Percentiles rank a stretch among this genome's conserved stretches.
phyloP scores from a whole-genome alignment of 1,284 basidiomycete genomes.

The Puccinia hordei region DNA sequence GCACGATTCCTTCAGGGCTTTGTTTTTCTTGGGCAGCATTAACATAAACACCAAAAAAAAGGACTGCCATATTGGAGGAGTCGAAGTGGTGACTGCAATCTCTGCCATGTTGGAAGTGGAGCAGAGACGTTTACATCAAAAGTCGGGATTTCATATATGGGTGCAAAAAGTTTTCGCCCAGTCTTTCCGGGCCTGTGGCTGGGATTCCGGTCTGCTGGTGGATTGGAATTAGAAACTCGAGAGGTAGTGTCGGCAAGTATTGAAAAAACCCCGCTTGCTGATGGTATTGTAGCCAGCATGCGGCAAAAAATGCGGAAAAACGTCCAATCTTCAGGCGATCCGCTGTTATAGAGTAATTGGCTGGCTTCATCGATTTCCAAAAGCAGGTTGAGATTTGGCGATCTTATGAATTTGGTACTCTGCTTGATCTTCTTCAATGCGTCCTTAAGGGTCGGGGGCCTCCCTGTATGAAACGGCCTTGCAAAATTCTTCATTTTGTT shows the following conservation, averaged over 20 bases:
- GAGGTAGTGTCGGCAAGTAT: conserved; percentile 1
- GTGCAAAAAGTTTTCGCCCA: no score
- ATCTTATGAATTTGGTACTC: neutral
- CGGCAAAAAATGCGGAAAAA: neutral
- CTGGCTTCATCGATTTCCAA: conserved; percentile 10
- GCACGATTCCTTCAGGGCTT: neutral
- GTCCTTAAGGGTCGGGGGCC: neutral
- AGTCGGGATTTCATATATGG: no score
- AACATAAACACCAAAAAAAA: no score
- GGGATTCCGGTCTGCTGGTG: neutral
- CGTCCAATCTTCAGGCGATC: neutral
- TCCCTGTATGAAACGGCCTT: no score
- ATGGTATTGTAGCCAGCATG: neutral
- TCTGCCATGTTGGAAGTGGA: no score
- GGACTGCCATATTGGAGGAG: no score
- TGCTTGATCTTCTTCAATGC: conserved; percentile 1
- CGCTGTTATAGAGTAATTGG: neutral
- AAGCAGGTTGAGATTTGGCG: neutral
- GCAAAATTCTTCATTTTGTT: no score
- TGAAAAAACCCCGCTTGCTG: conserved; percentile 1
- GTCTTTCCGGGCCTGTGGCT: no score
- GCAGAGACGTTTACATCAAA: no score
- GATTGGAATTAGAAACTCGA: neutral
- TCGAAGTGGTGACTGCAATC: no score
- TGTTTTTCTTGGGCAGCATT: neutral